These are phyloP conservation scores for Leccinum imitatum DNA, from an alignment of 768 basidiomycete species.

Conservation along the genomic window DNA sequence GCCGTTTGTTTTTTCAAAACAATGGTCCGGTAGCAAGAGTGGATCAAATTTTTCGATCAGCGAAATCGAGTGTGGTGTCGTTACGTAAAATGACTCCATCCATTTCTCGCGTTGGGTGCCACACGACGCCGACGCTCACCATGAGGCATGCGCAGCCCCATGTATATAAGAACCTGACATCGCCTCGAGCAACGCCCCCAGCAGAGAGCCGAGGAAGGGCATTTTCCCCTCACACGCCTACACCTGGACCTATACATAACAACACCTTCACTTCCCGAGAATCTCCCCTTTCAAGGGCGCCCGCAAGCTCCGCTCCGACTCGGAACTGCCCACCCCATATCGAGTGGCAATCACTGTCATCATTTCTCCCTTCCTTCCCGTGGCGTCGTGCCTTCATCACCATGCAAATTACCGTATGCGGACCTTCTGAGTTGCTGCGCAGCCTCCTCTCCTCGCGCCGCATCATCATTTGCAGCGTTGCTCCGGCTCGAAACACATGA, in stretches of 20 bases:
- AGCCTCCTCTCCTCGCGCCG: conserved; percentile 19
- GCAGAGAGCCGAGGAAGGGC: conserved; percentile 16
- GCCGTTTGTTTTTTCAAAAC: not conserved
- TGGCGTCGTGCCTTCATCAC: conserved; percentile 13
- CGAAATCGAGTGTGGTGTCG: conserved; percentile 15
- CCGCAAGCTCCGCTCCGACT: conserved; percentile 26
- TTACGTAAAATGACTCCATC: conserved; percentile 18
- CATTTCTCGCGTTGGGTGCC: conserved; percentile 9
- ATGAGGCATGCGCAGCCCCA: conserved; percentile 12
- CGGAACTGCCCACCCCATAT: conserved; percentile 10
- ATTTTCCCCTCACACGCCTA: conserved; percentile 16
- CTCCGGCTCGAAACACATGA: conserved; percentile 30
- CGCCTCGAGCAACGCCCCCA: conserved; percentile 15
- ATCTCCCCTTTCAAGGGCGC: conserved; percentile 1
- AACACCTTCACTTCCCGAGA: conserved; percentile 1
- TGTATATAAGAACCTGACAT: conserved; percentile 21
- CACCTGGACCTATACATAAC: conserved; percentile 20
- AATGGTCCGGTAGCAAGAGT: not conserved
- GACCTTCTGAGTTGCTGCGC: conserved; percentile 15
- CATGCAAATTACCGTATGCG: conserved; percentile 12
- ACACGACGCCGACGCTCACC: conserved; percentile 10
- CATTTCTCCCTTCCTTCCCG: conserved; percentile 14
- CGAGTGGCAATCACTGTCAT: conserved; percentile 11
- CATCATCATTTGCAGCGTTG: conserved; percentile 20
- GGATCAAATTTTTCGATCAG: conserved; percentile 21